Evolutionary conservation across 108 stramenopile species (phyloP).

Genomic region (Nannochloropsis granulata): DNA sequence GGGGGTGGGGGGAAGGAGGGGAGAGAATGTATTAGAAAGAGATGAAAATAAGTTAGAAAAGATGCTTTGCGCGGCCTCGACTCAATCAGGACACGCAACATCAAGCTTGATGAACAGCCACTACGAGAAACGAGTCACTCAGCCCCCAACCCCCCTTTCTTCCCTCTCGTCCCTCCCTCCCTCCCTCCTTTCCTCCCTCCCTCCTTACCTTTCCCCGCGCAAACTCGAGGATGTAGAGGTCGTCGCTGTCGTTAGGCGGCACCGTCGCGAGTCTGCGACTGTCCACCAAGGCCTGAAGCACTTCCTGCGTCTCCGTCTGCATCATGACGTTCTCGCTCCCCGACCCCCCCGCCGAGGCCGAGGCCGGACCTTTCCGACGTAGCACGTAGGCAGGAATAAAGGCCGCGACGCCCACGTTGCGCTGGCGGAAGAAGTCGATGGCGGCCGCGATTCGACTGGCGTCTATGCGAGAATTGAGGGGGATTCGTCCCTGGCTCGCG

Average conservation of each 20-base stretch:
- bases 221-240: neutral
- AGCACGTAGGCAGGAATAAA: neutral
- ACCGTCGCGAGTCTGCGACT: neutral
- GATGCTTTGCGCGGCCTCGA: too few relatives aligned
- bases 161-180: neutral
- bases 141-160: neutral
- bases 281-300: neutral
- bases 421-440: neutral
- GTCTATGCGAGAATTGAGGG: neutral
- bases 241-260: neutral
- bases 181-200: neutral
- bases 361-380: neutral
- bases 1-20: neutral
- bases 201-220: neutral
- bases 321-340: neutral
- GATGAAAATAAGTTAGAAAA: too few relatives aligned
- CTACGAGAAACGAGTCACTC: too few relatives aligned
- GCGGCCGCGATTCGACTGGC: neutral
- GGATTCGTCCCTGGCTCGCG: neutral
- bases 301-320: neutral
- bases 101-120: too few relatives aligned
- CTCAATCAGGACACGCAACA: too few relatives aligned
- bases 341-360: neutral
- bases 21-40: neutral
- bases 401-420: neutral